A percentile compares a stretch with the other conserved stretches of the same genome.
Evolutionary conservation across 2,329 filamentous ascomycete species (phyloP).

Genomic region (Whalleya microplaca): DNA sequence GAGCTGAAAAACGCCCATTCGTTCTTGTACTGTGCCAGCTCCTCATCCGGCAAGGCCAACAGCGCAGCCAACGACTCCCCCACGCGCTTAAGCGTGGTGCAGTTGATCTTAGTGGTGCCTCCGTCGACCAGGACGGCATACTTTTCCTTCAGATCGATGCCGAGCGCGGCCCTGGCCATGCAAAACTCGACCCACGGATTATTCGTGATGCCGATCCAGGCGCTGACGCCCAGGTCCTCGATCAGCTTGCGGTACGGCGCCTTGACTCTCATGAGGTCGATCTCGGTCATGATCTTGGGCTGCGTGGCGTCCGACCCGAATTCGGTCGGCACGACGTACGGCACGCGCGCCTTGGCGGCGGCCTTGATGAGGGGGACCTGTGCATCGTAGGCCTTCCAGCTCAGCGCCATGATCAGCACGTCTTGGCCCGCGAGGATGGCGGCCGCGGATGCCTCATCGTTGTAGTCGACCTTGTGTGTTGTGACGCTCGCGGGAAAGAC

Average conservation of each 20-base stretch:
- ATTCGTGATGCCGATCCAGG: constrained; percentile 39
- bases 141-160: constrained; percentile 37
- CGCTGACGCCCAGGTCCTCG: constrained; percentile 35
- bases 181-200: constrained; percentile 42
- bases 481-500: constrained; percentile 23
- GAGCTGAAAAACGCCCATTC: constrained; percentile 40
- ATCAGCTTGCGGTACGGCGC: constrained; percentile 31
- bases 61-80: constrained; percentile 41
- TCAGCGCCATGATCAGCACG: constrained; percentile 37
- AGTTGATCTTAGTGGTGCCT: constrained; percentile 34
- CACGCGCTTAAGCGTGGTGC: constrained; percentile 37
- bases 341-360: constrained; percentile 36
- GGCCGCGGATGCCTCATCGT: constrained; percentile 31
- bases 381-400: constrained; percentile 22
- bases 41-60: constrained; percentile 39
- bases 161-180: constrained; percentile 34
- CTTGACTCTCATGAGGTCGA: constrained; percentile 31
- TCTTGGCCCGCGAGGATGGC: constrained; percentile 39
- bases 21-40: constrained; percentile 36
- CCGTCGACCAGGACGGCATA: constrained; percentile 37
- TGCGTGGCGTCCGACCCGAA: constrained; percentile 37
- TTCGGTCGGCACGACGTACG: constrained; percentile 38
- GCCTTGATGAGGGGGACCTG: constrained; percentile 38
- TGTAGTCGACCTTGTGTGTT: constrained; percentile 27
- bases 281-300: constrained; percentile 22